Base-by-base conservation (phyloP, 371 early-diverging fungal genomes). In the Apophysomyces variabilis region DNA sequence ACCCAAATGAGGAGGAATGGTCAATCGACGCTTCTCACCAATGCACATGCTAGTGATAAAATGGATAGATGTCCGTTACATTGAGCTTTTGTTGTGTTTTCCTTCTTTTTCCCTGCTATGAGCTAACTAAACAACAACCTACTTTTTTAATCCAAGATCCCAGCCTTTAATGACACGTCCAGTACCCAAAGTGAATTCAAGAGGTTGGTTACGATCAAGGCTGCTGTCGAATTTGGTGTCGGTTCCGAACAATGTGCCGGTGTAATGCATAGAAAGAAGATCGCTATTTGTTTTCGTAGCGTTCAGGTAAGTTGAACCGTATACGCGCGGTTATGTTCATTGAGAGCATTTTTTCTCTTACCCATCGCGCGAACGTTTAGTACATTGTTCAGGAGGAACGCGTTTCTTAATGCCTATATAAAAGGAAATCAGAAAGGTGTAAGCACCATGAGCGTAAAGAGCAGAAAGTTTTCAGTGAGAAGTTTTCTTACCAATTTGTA, bases 191-290 rank as follows among this genome's bases (percentile, higher is more conserved):
- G 77, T 82, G 69, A 95, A 95, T 46, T 88, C 87, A 59, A 96
- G 89, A 16, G 93, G 89, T 46, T 84, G 75, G 58, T 80, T 74
- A 60, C 96, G 85, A 67, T 90, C 90, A 61, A 78, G 44, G 66
- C 90, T 89, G 38, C 89, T 89, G 72, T 95, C 95, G 70, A 95
- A 95, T 77, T 92, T 85, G 18, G 73, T 70, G 7, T 93, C 93
- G 38, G 77, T 84, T 11, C 82, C 80, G 66, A 91, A 90, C 21
- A 93, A 74, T 12, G 88, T 89, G 54, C 93, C 93, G 4, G 86
- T 87, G 71, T 95, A 95, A 74, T 95, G 95, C 88, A 95, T 91
- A 1, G 88, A 78, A 13, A 93, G 64, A 41, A 70, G 69, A 79
- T 92, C 91, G 32, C 32, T 26, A 26, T 26, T 26, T 26, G 1